phyloP scores from a whole-genome alignment of 2,329 filamentous ascomycete genomes.

The Oidium heveae region DNA sequence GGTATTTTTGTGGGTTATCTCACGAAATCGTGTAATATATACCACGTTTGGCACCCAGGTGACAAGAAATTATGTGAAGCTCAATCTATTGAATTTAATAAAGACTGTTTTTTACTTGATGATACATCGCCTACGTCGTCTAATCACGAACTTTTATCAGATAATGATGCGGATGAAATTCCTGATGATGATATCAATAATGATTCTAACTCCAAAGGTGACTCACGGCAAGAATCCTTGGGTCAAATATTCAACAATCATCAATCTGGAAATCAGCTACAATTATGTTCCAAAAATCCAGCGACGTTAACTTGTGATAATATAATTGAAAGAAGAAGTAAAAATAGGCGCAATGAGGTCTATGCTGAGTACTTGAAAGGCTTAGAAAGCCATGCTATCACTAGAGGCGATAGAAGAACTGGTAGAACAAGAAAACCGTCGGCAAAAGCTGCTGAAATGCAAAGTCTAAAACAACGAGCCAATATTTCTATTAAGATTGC shows the following conservation, averaged over 20 bases:
- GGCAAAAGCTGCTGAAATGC: background rate
- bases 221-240: too few relatives aligned
- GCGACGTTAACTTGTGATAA: too few relatives aligned
- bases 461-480: background rate
- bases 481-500: background rate
- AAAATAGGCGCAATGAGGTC: background rate
- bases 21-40: background rate
- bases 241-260: too few relatives aligned
- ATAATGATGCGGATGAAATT: background rate
- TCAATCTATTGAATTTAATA: background rate
- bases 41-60: background rate
- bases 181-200: background rate
- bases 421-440: background rate
- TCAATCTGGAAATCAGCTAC: too few relatives aligned
- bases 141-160: background rate
- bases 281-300: too few relatives aligned
- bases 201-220: too few relatives aligned
- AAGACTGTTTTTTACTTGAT: background rate
- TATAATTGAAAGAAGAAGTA: background rate
- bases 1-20: background rate
- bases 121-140: background rate
- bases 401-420: background rate
- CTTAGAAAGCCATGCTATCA: background rate
- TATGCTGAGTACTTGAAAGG: background rate
- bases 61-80: background rate